phyloP scores from a whole-genome alignment of 768 basidiomycete species.

The Kwoniella heveanensis region DNA sequence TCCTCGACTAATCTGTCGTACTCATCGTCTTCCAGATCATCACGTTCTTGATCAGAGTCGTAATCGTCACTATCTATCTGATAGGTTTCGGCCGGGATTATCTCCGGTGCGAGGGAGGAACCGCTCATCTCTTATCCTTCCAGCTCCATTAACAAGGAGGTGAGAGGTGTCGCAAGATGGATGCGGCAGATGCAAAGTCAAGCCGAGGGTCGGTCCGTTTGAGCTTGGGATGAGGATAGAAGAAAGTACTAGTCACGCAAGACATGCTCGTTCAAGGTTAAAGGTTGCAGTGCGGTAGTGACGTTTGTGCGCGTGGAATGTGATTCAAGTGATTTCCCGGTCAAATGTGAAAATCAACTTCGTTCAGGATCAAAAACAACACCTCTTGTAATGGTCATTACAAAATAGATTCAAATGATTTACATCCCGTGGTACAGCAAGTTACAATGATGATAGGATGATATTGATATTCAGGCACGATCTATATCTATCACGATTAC shows the following conservation, averaged over 20 bases:
- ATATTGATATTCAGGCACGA: slow-evolving; percentile 1
- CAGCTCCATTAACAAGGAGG: too few relatives aligned
- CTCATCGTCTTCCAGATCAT: slow-evolving; percentile 35
- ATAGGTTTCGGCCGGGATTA: slow-evolving; percentile 36
- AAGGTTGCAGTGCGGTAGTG: too few relatives aligned
- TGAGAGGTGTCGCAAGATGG: not conserved
- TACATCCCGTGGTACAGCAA: too few relatives aligned
- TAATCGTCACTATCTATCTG: slow-evolving; percentile 46
- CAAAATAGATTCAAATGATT: not conserved
- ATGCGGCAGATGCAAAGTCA: too few relatives aligned
- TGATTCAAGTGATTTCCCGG: not conserved
- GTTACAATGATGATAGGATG: too few relatives aligned
- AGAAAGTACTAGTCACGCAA: too few relatives aligned
- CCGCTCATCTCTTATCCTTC: slow-evolving; percentile 6
- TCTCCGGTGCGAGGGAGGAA: slow-evolving; percentile 18
- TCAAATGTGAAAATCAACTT: slow-evolving; percentile 1
- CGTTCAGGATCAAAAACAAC: too few relatives aligned
- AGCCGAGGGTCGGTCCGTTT: too few relatives aligned
- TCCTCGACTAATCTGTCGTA: slow-evolving; percentile 43
- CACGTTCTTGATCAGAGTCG: slow-evolving; percentile 40
- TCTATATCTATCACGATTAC: not conserved
- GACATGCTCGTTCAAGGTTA: too few relatives aligned
- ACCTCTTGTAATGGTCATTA: not conserved
- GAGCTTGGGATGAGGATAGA: too few relatives aligned
- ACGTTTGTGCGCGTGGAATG: too few relatives aligned